Conservation (phyloP, 108 stramenopile species). For the Nitzschia inconspicua region DNA sequence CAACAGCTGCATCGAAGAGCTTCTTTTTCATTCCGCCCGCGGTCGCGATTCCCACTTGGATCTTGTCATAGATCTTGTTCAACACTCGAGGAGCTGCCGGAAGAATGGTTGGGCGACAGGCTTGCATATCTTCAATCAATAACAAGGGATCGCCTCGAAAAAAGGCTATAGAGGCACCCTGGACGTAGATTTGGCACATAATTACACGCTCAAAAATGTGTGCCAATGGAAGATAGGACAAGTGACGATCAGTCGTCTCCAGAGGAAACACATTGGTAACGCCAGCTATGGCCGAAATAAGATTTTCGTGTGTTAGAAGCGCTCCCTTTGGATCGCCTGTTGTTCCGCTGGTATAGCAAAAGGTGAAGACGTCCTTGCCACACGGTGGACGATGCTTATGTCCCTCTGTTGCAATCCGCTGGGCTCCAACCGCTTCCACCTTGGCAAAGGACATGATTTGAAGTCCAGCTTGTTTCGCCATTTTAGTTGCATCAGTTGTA, state of each 20-base stretch:
- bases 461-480: conserved; percentile 57
- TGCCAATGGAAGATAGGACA: conserved; percentile 94
- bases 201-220: conserved; percentile 95
- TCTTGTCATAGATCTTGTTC: conserved; percentile 93
- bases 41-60: conserved; percentile 77
- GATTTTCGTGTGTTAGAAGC: conserved; percentile 85
- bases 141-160: conserved; percentile 77
- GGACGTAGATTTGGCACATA: conserved; percentile 45
- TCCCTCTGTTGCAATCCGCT: conserved; percentile 53
- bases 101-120: conserved; percentile 88
- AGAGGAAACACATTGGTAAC: conserved; percentile 22
- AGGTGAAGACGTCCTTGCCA: conserved; percentile 70
- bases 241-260: conserved; percentile 73
- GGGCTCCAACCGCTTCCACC: conserved; percentile 76
- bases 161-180: conserved; percentile 85
- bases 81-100: conserved; percentile 92
- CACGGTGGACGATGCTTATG: conserved; percentile 67
- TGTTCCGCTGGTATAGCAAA: conserved; percentile 56
- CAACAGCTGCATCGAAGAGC: conserved; percentile 86
- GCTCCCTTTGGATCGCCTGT: conserved; percentile 85
- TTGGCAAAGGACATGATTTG: conserved; percentile 71
- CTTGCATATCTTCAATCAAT: conserved; percentile 84
- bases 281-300: conserved; percentile 67
- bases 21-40: conserved; percentile 87
- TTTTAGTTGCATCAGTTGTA: conserved; percentile 42